Conservation (phyloP, 2,329 filamentous ascomycete genomes). For the Sclerotinia spermophila region DNA sequence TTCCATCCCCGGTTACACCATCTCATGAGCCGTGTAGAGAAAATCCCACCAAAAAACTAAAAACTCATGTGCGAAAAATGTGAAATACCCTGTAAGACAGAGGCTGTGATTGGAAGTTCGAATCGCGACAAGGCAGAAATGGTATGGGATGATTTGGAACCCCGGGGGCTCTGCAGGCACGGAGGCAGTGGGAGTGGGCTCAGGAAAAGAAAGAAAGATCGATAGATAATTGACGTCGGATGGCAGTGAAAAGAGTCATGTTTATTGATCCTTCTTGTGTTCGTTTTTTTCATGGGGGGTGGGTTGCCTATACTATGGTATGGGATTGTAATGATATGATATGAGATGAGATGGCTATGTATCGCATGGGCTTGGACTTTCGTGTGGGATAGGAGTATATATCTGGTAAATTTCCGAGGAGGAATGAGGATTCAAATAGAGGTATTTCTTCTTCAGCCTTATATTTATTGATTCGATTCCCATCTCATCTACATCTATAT, state of each 20-base stretch:
- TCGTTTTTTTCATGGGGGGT: not conserved
- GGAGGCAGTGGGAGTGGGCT: not conserved
- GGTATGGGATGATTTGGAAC: not conserved
- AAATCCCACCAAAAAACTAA: too few species aligned
- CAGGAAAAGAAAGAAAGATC: not conserved
- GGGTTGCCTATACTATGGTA: constrained; percentile 4
- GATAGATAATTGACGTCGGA: not conserved
- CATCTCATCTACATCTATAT: not conserved
- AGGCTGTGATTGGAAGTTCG: constrained; percentile 10
- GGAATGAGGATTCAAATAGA: not conserved
- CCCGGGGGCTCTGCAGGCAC: not conserved
- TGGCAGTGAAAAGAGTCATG: constrained; percentile 12
- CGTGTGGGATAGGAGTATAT: constrained; percentile 1
- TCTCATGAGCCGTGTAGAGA: constrained; percentile 3
- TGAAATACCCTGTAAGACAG: not conserved
- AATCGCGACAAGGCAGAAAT: constrained; percentile 11
- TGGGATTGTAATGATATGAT: not conserved
- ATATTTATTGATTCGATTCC: constrained; percentile 7
- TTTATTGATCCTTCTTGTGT: constrained; percentile 20
- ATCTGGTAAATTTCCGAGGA: not conserved
- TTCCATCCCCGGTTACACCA: not conserved
- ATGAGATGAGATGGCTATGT: not conserved
- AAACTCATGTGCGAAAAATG: not conserved
- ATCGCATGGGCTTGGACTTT: not conserved
- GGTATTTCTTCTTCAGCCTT: constrained; percentile 15